A percentile compares a stretch with the other conserved stretches of the same genome.
These are phyloP conservation scores for Ceriops tagal DNA, from an alignment of 345 rosid species.

Conservation along the genomic window DNA sequence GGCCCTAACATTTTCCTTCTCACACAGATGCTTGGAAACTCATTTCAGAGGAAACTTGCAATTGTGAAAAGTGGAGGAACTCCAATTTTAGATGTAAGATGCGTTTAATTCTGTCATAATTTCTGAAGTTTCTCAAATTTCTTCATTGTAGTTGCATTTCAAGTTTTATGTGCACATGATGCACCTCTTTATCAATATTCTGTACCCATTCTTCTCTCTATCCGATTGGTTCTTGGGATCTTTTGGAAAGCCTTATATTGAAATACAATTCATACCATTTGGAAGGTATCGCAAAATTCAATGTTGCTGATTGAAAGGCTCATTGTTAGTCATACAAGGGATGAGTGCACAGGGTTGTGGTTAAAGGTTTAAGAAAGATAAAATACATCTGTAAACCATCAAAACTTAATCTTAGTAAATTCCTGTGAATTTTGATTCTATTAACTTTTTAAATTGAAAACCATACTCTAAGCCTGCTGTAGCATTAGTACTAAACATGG, in stretches of 20 bases:
- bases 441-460: neutral
- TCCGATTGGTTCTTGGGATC: neutral
- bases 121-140: constrained; percentile 1
- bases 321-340: too few species aligned
- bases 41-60: constrained; percentile 86
- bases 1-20: constrained; percentile 18
- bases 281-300: too few species aligned
- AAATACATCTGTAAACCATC: too few species aligned
- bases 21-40: constrained; percentile 90
- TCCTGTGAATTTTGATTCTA: neutral
- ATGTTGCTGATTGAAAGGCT: constrained; percentile 2
- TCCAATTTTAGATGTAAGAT: constrained; percentile 66
- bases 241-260: neutral
- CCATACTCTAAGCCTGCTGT: neutral
- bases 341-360: too few species aligned
- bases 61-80: constrained; percentile 71
- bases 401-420: too few species aligned
- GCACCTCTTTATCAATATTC: neutral
- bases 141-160: neutral
- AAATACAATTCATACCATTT: too few species aligned
- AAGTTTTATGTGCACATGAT: neutral
- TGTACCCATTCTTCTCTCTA: neutral
- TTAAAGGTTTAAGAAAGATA: too few species aligned
- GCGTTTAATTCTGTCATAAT: constrained; percentile 5
- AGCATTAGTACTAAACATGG: constrained; percentile 2